phyloP scores from a whole-genome alignment of 1,284 basidiomycete genomes.

The Tilletia horrida region DNA sequence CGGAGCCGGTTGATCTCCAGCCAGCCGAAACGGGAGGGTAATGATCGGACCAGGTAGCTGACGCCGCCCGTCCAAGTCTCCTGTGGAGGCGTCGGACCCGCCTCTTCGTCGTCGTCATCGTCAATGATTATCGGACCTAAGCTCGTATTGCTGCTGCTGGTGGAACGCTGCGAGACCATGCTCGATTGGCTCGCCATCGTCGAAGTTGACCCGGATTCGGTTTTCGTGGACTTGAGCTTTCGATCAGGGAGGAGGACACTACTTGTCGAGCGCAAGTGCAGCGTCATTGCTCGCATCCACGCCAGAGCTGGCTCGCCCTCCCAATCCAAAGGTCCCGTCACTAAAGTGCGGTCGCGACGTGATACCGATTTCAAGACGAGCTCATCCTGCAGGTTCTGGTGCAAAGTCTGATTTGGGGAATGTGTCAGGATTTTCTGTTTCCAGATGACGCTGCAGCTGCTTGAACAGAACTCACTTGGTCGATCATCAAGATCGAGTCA shows the following conservation, averaged over 20 bases:
- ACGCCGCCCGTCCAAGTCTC: no score
- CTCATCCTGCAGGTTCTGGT: not conserved
- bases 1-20: constrained; percentile 11
- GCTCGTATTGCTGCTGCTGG: no score
- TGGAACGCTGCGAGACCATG: not conserved
- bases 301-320: not conserved
- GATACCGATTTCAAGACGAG: not conserved
- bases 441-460: no score
- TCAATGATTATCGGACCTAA: no score
- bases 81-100: no score
- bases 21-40: not conserved
- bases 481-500: not conserved
- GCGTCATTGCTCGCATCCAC: constrained; percentile 5
- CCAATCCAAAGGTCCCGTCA: not conserved
- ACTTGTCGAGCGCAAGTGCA: not conserved
- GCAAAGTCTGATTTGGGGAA: not conserved
- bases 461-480: not conserved
- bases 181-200: not conserved
- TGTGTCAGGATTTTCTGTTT: no score
- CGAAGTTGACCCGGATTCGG: not conserved
- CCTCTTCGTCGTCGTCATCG: no score
- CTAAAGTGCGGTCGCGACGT: not conserved
- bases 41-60: not conserved
- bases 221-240: not conserved
- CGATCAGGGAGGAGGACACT: not conserved